Base-by-base conservation (phyloP, 805 yeast species). In the Wickerhamomyces mucosus region DNA sequence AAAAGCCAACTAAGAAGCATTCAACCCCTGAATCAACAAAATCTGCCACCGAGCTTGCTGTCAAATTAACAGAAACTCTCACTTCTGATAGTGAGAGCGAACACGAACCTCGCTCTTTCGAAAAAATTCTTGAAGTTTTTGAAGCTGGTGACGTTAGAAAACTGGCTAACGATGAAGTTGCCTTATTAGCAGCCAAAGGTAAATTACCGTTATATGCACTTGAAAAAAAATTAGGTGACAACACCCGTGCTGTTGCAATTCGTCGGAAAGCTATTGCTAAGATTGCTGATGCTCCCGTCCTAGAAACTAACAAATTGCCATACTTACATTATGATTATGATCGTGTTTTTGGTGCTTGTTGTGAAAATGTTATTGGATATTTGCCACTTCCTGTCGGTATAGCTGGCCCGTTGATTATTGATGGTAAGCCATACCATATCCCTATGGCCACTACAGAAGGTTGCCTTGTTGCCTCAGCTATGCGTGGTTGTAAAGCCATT, bases 361-460 rank as follows among this genome's bases (percentile, higher is more conserved):
- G 99, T 65, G 99, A 92, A 58, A 92, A 92, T 51, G 99, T 92
- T 36, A 81, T 92, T 56, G 99, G 99, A 19, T 92, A 68, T 54
- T 74, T 89, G 77, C 99, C 98, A 18, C 56, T 92, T 26, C 99
- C 99, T 6, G 85, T 92, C 34, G 99, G 99, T 56, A 78, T 92
- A 52, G 96, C 96, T 18, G 99, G 99, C 33, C 99, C 99, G 8
- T 60, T 92, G 55, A 67, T 84, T 34, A 83, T 92, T 48, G 97
- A 92, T 56, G 94, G 89, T 31, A 75, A 69, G 42, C 76, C 94
- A 28, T 80, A 70, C 55, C 95, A 86, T 58, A 78, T 92, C 45
- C 99, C 99, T 24, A 85, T 92, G 95, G 99, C 99, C 18, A 92
- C 99, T 13, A 92, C 98, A 21, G 99, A 92, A 63, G 99, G 99